A percentile compares a stretch with the other conserved stretches of the same genome.
Evolutionary conservation across 139 green algal genomes (phyloP).

Genomic region (Asterochloris erici): DNA sequence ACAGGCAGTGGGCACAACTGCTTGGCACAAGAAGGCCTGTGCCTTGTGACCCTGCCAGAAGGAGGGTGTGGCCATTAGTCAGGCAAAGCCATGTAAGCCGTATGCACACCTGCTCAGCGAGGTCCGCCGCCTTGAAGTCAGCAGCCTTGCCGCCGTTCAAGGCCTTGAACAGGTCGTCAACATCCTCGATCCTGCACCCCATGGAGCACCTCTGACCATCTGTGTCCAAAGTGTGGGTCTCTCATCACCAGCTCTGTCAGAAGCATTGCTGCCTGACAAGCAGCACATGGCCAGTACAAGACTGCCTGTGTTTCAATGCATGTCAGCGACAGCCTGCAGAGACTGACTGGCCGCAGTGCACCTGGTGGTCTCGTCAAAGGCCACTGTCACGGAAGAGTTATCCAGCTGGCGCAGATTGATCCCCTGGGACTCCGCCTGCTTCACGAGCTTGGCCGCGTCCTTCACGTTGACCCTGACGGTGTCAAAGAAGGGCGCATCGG

Average conservation of each 20-base stretch:
- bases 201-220: too few relatives aligned
- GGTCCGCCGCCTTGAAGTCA: slow-evolving; percentile 68
- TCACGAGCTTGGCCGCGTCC: slow-evolving; percentile 35
- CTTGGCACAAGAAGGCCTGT: too few relatives aligned
- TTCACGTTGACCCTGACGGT: slow-evolving; percentile 71
- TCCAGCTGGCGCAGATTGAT: slow-evolving; percentile 90
- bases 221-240: too few relatives aligned
- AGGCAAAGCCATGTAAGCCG: neutral
- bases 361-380: slow-evolving; percentile 93
- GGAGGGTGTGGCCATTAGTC: neutral
- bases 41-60: neutral
- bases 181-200: slow-evolving; percentile 46
- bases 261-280: too few relatives aligned
- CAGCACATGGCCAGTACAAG: too few relatives aligned
- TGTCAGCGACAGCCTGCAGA: too few relatives aligned
- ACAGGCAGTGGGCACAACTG: too few relatives aligned
- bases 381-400: slow-evolving; percentile 59
- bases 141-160: slow-evolving; percentile 58
- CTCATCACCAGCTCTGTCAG: too few relatives aligned
- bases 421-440: slow-evolving; percentile 27
- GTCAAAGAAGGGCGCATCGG: slow-evolving; percentile 87
- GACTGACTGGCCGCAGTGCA: slow-evolving; percentile 19
- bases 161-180: slow-evolving; percentile 83
- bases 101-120: slow-evolving; percentile 55
- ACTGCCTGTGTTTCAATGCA: too few relatives aligned